Evolutionary conservation across 768 basidiomycete species (phyloP), one percentile per base, ranked within the genome.

Genomic region (Suillus decipiens): DNA sequence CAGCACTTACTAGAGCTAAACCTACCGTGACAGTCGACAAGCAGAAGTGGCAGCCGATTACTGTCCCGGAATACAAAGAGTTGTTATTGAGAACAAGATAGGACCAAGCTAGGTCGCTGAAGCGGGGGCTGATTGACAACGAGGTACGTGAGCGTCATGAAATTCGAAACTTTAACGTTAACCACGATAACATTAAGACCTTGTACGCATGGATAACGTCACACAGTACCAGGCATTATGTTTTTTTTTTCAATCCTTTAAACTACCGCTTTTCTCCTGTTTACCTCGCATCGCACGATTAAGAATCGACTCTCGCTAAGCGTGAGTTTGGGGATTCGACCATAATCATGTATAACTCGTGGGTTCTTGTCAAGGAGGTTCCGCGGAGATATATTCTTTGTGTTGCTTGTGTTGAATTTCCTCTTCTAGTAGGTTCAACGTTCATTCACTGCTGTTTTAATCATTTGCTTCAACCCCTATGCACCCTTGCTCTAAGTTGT

Each of bases 401-500:
- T 39, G 12, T 12, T 39, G 37, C 37, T 5, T 37, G 43, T 42
- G 14, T 34, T 10, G n/a, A n/a, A 15, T 48, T 14, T 50, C 19
- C 12, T 36, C 59, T 34, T 19, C 4, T n/a, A 45, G 10, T n/a
- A 45, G 10, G 43, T 17, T 19, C 5, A 47, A 22, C 43, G n/a
- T 45, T 31, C 17, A 19, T 62, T 47, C 43, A 43, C 36, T 33
- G 34, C 19, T 41, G 45, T n/a, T 54, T 14, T 33, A 34, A 34
- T 39, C n/a, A 28, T 58, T 24, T 59, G 34, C 12, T 58, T n/a
- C 19, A 34, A 36, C 34, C 2, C 59, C n/a, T 42, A 79, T 79
- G 78, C 65, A 71, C 74, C 31, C 64, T 68, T 68, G 77, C 66
- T 72, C 72, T 61, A 45, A 72, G 19, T 15, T 71, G 41, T 68